Base-by-base conservation (phyloP, 139 green algal genomes). In the Closterium sp. region DNA sequence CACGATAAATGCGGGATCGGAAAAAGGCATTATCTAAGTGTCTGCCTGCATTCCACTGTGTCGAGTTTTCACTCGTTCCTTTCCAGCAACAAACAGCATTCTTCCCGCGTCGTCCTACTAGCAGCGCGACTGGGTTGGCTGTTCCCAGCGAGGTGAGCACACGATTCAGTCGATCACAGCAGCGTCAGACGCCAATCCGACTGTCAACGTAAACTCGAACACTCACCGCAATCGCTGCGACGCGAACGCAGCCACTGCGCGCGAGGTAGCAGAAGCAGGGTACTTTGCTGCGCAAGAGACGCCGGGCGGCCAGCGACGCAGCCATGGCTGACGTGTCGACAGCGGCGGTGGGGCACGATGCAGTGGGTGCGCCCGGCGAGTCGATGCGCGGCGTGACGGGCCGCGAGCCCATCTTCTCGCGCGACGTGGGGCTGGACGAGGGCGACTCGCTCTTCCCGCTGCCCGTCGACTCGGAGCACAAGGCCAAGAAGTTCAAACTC, bases 401-500 rank as follows among this genome's bases (percentile, higher is more conserved):
- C 21, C 62, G 86, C n/a, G 88, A 90, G n/a, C 88, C 88, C 38
- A 90, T 90, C 62, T 90, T 90, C 88, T 13, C n/a, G 88, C 29
- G 29, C 29, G 28, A 90, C 88, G 88, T 62, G 29, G 88, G n/a
- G 88, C 88, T 86, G 28, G 28, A 38, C 86, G 86, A 50, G 88
- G 88, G 27, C 88, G 88, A 86, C n/a, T 9, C 88, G 38, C 89
- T 92, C 29, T 94, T 94, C 92, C 2, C 34, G 29, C 89, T 94
- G 22, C 89, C 89, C 4, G 96, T 97, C 21, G 96, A 97, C 94
- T 94, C 79, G 24, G 97, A 98, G 93, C 91, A 97, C 96, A 98
- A 98, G 91, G 94, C 92, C 19, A 95, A 79, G 70, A 73, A 91
- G 19, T 87, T 97, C 10, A 96, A 95, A 42, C 86, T 97, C 30